A percentile compares a stretch with the other conserved stretches of the same genome.
Conservation (phyloP, 352 stramenopile genomes). For the Phytopythium ostracodes region DNA sequence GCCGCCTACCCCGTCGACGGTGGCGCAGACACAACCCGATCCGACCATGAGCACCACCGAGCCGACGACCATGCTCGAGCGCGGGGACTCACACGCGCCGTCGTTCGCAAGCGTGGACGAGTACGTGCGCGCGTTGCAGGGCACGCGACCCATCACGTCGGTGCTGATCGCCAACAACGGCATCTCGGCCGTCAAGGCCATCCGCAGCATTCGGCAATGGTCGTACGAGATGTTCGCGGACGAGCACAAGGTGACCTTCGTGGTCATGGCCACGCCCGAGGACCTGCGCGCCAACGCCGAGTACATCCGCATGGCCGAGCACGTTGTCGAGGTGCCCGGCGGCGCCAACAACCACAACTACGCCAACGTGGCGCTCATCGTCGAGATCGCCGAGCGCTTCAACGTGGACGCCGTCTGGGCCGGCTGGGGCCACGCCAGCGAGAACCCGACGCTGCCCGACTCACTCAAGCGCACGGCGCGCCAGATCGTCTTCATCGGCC, state of each 20-base stretch:
- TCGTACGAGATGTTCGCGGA: constrained; percentile 98
- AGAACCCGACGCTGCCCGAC: constrained; percentile 98
- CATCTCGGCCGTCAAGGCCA: constrained; percentile 99
- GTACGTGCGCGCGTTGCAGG: constrained; percentile 91
- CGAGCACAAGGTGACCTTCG: constrained; percentile 94
- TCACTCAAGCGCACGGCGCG: constrained; percentile 87
- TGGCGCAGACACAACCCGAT: no score
- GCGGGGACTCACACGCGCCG: constrained; percentile 55
- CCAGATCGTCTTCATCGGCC: constrained; percentile 99
- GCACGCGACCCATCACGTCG: constrained; percentile 91
- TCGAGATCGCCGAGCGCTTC: constrained; percentile 96
- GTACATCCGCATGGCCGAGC: constrained; percentile 99
- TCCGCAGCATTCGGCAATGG: constrained; percentile 98
- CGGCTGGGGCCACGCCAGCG: constrained; percentile 98
- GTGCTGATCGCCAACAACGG: constrained; percentile 99
- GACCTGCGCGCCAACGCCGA: constrained; percentile 99
- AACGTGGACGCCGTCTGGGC: constrained; percentile 98
- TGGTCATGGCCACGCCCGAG: constrained; percentile 99
- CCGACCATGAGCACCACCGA: constrained; percentile 8
- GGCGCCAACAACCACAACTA: constrained; percentile 99
- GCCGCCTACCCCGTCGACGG: no score
- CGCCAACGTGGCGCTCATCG: constrained; percentile 98
- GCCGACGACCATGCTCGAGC: constrained; percentile 26
- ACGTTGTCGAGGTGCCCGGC: constrained; percentile 99
- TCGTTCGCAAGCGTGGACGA: constrained; percentile 89